Conservation (phyloP, 805 yeast species). For the Ogataea polymorpha region DNA sequence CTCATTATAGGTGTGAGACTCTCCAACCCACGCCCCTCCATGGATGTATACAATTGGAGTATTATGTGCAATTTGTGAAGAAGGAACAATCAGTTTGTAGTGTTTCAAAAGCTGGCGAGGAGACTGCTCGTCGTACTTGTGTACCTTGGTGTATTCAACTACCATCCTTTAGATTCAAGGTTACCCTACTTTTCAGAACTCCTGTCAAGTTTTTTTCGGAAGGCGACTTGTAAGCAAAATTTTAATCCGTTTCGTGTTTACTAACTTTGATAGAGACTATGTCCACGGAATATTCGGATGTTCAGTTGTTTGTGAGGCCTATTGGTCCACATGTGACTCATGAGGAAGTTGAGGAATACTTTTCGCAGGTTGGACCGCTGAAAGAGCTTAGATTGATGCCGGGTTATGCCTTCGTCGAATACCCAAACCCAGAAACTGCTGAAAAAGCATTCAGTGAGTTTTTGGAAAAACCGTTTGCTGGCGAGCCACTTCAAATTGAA, state of each 20-base stretch:
- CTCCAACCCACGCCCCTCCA: constrained; percentile 90
- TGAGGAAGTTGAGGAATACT: constrained; percentile 65
- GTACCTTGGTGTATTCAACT: constrained; percentile 3
- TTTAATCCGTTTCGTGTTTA: constrained; percentile 3
- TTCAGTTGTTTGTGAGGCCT: constrained; percentile 39
- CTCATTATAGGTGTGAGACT: constrained; percentile 56
- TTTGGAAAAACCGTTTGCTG: constrained; percentile 45
- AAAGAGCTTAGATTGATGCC: constrained; percentile 67
- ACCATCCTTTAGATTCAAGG: constrained; percentile 4
- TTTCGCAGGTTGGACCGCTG: constrained; percentile 63
- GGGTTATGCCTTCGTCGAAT: constrained; percentile 90
- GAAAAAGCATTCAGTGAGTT: constrained; percentile 47
- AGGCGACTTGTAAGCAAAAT: constrained; percentile 4
- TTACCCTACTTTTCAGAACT: constrained; percentile 1
- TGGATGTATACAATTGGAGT: constrained; percentile 55
- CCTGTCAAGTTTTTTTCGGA: constrained; percentile 1
- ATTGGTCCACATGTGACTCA: constrained; percentile 35
- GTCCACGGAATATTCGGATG: constrained; percentile 32
- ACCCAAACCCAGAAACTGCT: constrained; percentile 58
- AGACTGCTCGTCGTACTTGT: constrained; percentile 10
- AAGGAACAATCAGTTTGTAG: constrained; percentile 9
- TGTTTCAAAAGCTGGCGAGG: constrained; percentile 21
- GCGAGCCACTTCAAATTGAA: constrained; percentile 49
- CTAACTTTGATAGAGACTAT: constrained; percentile 1
- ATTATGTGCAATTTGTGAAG: neutral